Conservation (phyloP, 108 stramenopile species). For the Nitzschia inconspicua region DNA sequence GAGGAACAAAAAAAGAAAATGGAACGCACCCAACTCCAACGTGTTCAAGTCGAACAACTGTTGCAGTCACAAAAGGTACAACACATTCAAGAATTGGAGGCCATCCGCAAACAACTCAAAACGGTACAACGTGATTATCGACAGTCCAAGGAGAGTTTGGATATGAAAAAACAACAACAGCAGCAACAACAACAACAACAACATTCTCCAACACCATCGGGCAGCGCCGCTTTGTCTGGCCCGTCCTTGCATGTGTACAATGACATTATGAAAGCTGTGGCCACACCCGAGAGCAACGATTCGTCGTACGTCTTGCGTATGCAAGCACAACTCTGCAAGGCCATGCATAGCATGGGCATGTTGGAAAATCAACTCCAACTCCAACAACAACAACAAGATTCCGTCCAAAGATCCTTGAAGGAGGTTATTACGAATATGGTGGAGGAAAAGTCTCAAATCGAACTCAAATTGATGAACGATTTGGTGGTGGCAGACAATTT, state of each 20-base stretch:
- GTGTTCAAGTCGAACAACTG: constrained; percentile 8
- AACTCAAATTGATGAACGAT: constrained; percentile 74
- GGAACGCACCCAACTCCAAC: constrained; percentile 5
- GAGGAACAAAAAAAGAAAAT: constrained; percentile 23
- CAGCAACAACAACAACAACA: constrained; percentile 13
- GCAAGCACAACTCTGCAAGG: constrained; percentile 80
- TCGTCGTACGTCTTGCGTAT: constrained; percentile 65
- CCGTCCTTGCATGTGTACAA: constrained; percentile 28
- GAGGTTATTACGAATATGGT: constrained; percentile 46
- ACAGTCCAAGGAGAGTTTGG: constrained; percentile 20
- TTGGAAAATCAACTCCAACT: constrained; percentile 76
- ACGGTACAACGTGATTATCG: constrained; percentile 9
- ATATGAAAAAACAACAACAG: constrained; percentile 27
- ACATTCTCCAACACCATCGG: neutral
- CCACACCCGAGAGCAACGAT: constrained; percentile 22
- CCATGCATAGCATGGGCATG: constrained; percentile 79
- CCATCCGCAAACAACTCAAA: constrained; percentile 1
- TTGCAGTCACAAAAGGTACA: constrained; percentile 9
- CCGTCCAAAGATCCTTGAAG: constrained; percentile 42
- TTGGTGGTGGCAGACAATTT: constrained; percentile 53
- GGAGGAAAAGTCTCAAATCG: constrained; percentile 64
- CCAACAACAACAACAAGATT: constrained; percentile 36
- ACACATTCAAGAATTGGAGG: constrained; percentile 16
- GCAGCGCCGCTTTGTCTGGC: neutral
- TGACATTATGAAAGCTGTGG: constrained; percentile 25